Base-by-base conservation (phyloP, 495 filamentous ascomycete species). In the Penicillium ucsense region DNA sequence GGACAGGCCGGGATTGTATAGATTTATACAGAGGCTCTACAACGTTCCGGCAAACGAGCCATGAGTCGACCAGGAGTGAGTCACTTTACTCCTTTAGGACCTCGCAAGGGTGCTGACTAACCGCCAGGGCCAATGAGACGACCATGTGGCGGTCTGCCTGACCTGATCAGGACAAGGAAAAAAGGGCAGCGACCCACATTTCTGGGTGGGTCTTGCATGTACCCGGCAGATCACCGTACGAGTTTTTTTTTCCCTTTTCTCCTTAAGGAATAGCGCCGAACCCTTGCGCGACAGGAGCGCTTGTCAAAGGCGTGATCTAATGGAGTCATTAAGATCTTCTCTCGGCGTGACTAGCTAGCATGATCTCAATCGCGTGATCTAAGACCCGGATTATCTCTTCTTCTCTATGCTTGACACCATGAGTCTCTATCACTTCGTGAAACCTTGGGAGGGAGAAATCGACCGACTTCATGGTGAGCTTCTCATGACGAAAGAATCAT, bases 291-390 rank as follows among this genome's bases (percentile, higher is more conserved):
- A 20, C 20, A 20, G 20, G 20, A 47, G 44, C 27, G 27, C 35
- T 20, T 12, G 41, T 2, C n/a, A 48, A 61, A 54, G 54, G 52
- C 57, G 55, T 55, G 48, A 51, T 57, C 37, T 39, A 33, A 39
- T 43, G 35, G 34, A 38, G 31, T 29, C 39, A 30, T 55, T 31
- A 41, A 20, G 35, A 41, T 6, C 31, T 43, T 28, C 2, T 33
- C 31, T 50, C 54, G 45, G 51, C 45, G 51, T 50, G 38, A 47
- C 47, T 44, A n/a, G 31, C 39, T 41, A 30, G 31, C 39, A 30
- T 31, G 39, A 41, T 41, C 29, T 6, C 12, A 4, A 41, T 41
- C 39, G 39, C 31, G 32, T 44, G 41, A 44, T 35, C 3, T 8
- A 8, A 20, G 8, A n/a, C 35, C 32, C 30, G 9, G 41, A 44